These are phyloP conservation scores for Penicillium expansum DNA, from an alignment of 2,329 filamentous ascomycete genomes.

Conservation along the genomic window DNA sequence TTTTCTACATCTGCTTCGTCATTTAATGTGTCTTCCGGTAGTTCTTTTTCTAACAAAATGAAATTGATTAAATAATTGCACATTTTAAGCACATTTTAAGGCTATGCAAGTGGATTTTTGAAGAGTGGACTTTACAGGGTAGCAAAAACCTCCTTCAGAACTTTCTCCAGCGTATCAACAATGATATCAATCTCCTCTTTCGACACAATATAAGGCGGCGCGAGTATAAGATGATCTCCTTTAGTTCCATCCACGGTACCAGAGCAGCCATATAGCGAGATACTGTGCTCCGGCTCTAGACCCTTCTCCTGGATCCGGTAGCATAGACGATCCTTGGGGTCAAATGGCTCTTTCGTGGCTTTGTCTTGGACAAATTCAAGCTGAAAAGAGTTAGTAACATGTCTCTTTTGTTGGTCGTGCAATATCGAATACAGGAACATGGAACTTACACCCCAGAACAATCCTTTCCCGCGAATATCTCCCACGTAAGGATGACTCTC, in stretches of 20 bases:
- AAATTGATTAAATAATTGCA: not conserved
- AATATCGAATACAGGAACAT: not conserved
- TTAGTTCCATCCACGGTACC: constrained; percentile 58
- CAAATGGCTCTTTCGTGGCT: constrained; percentile 54
- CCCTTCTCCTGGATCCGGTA: constrained; percentile 53
- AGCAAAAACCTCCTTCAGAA: constrained; percentile 53
- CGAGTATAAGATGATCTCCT: constrained; percentile 69
- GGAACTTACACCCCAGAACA: constrained; percentile 58
- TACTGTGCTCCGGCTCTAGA: constrained; percentile 43
- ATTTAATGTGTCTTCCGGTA: not conserved
- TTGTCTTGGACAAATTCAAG: constrained; percentile 61
- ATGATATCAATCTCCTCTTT: constrained; percentile 56
- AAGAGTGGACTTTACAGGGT: not conserved
- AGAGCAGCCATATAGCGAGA: constrained; percentile 62
- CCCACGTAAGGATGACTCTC: constrained; percentile 52
- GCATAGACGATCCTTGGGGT: constrained; percentile 45
- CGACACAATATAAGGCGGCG: constrained; percentile 66
- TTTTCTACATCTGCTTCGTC: not conserved
- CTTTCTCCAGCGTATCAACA: constrained; percentile 50
- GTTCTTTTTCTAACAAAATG: not conserved
- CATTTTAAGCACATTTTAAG: not conserved
- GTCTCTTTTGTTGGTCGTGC: not conserved
- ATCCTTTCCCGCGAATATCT: constrained; percentile 57
- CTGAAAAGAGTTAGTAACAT: constrained; percentile 13
- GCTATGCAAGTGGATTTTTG: not conserved